Evolutionary conservation across 345 rosid genomes (phyloP), one percentile per base, ranked within the genome.

Genomic region (Passiflora organensis): DNA sequence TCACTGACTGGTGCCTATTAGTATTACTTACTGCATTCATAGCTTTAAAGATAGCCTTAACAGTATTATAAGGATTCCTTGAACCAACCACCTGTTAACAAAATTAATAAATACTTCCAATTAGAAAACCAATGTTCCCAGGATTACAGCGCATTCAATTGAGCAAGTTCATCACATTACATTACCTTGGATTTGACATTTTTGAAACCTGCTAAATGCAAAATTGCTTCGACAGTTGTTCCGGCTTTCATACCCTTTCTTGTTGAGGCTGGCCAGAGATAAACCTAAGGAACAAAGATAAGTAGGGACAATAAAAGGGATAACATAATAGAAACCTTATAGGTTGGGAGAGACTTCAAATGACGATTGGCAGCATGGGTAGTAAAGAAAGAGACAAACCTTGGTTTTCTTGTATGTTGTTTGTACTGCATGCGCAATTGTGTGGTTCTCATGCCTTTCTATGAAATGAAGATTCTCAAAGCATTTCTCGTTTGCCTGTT

Each of bases 251-350:
- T 81, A 6, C 96, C 96, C 3, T 87, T 84, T 24, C 83, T 76
- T 28, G 99, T 86, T 54, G 84, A 56, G 43, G 95, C 95, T 47
- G 96, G 95, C 99, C 99, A 93, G 43, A 93, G 85, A 73, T 89
- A 91, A 20, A 89, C 77, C 99, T 93, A 65, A 18, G 5, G 12
- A 46, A 49, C 10, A 66, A 64, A 45, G 19, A 3, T n/a, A 19
- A 20, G 42, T 42, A 6, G 47, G 23, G 22, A 6, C 2, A 43
- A 37, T 15, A 3, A 25, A 17, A 47, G 32, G 0, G 6, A 12
- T 13, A 25, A 28, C 2, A 6, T 1, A 2, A 47, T 44, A 52
- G 13, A 43, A 0, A 53, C 20, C 10, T 47, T 47, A 4, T 47
- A 22, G 13, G 15, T 15, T 8, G 20, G 0, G 15, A 34, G 10